phyloP scores from a whole-genome alignment of 352 stramenopile genomes.

The Phytopythium cucurbitacearum region DNA sequence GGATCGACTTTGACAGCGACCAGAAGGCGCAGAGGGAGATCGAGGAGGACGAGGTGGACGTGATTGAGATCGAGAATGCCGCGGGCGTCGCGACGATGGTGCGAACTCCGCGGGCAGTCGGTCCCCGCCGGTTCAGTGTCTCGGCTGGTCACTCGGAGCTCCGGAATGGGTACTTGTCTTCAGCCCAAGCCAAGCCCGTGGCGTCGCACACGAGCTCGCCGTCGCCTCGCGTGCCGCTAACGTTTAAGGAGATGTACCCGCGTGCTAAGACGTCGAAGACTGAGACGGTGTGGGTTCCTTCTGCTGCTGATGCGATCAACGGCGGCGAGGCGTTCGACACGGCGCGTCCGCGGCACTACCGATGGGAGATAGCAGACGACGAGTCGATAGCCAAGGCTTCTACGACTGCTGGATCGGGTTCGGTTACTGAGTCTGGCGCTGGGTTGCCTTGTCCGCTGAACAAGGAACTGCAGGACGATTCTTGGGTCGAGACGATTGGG shows the following conservation, averaged over 20 bases:
- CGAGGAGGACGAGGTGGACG: constrained; percentile 10
- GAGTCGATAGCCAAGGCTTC: not conserved
- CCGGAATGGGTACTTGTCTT: too few relatives aligned
- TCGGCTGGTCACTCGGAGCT: too few relatives aligned
- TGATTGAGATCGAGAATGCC: constrained; percentile 55
- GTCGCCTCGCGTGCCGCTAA: constrained; percentile 10
- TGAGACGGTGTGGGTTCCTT: constrained; percentile 24
- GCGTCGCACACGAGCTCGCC: constrained; percentile 1
- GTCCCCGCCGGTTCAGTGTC: too few relatives aligned
- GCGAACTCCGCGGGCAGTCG: constrained; percentile 5
- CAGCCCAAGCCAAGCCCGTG: too few relatives aligned
- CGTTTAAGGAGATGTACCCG: constrained; percentile 21
- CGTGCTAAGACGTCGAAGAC: constrained; percentile 1
- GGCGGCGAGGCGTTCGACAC: constrained; percentile 56
- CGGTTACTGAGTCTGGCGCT: not conserved
- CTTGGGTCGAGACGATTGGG: constrained; percentile 71
- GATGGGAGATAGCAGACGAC: constrained; percentile 54
- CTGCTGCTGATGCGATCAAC: constrained; percentile 12
- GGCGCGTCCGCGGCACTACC: constrained; percentile 68
- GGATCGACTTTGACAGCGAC: constrained; percentile 37
- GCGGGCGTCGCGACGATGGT: constrained; percentile 18
- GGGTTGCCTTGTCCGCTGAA: constrained; percentile 51
- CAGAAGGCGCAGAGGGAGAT: constrained; percentile 14
- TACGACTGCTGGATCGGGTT: not conserved
- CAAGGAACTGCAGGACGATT: constrained; percentile 59